A percentile compares a stretch with the other conserved stretches of the same genome.
Conservation (phyloP, 2,329 filamentous ascomycete species). For the Pseudocercospora vitis region DNA sequence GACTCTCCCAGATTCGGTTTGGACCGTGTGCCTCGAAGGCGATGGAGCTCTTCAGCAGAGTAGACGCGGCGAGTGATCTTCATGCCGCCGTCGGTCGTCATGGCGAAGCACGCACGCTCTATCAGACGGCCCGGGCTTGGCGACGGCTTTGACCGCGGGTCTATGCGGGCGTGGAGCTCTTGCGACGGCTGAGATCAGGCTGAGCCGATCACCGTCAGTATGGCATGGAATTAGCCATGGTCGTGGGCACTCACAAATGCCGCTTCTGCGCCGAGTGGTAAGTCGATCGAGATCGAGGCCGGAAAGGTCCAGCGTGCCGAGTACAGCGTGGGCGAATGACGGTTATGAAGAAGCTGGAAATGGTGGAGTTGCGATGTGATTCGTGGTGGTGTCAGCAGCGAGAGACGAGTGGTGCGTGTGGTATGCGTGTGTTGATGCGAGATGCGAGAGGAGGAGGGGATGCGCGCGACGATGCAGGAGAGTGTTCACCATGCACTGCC, state of each 20-base stretch:
- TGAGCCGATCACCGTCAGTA: background rate
- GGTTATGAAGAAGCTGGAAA: slow-evolving; percentile 40
- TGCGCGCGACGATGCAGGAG: slow-evolving; percentile 8
- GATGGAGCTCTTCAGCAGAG: slow-evolving; percentile 40
- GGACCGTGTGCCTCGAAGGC: slow-evolving; percentile 37
- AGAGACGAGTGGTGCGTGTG: slow-evolving; percentile 25
- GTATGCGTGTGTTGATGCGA: slow-evolving; percentile 23
- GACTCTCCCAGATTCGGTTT: slow-evolving; percentile 38
- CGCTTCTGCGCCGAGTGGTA: background rate
- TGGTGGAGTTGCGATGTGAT: slow-evolving; percentile 35
- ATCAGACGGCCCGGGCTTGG: slow-evolving; percentile 1
- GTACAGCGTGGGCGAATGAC: slow-evolving; percentile 21
- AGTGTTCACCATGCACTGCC: slow-evolving; percentile 22
- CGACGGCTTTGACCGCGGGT: background rate
- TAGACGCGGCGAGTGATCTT: slow-evolving; percentile 38
- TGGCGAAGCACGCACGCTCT: too few species aligned
- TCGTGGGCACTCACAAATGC: slow-evolving; percentile 3
- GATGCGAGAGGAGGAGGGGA: slow-evolving; percentile 14
- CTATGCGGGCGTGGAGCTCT: background rate
- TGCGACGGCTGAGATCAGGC: background rate
- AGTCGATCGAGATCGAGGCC: background rate
- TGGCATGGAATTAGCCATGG: background rate
- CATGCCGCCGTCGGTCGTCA: slow-evolving; percentile 19
- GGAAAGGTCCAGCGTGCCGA: background rate
- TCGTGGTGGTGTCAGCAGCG: slow-evolving; percentile 21